Percentiles rank a stretch among this genome's conserved stretches.
These are phyloP conservation scores for Bothriochloa decipiens DNA, from an alignment of 176 grass and related monocot species.

Conservation along the genomic window DNA sequence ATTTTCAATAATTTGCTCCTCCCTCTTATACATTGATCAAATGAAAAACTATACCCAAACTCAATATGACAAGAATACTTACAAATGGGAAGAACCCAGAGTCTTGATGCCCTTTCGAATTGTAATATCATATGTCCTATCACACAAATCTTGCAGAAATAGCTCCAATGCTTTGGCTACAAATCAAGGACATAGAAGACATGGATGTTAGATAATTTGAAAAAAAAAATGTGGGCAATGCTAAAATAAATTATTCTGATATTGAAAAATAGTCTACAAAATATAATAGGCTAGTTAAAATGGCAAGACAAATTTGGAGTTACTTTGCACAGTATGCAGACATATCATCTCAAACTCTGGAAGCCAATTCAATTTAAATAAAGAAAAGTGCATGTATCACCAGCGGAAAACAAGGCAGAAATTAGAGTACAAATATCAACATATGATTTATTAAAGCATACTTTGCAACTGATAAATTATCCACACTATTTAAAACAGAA, in stretches of 20 bases:
- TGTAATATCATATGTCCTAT: constrained; percentile 83
- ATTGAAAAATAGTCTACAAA: neutral
- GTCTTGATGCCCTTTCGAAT: constrained; percentile 82
- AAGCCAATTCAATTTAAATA: constrained; percentile 9
- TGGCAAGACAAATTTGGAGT: neutral
- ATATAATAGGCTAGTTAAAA: neutral
- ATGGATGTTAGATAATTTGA: constrained; percentile 11
- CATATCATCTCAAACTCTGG: constrained; percentile 5
- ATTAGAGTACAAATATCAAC: neutral
- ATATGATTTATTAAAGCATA: constrained; percentile 15
- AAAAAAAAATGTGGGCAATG: constrained; percentile 3
- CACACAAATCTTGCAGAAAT: constrained; percentile 96
- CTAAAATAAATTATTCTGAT: constrained; percentile 18
- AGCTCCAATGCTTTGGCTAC: constrained; percentile 97
- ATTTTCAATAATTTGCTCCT: neutral
- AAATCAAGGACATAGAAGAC: constrained; percentile 31
- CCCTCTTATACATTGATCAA: neutral
- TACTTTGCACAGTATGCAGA: constrained; percentile 1
- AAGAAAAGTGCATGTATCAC: neutral
- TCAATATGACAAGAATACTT: constrained; percentile 39
- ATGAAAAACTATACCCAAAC: neutral
- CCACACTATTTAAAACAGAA: neutral
- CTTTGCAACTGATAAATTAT: neutral
- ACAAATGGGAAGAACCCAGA: constrained; percentile 89
- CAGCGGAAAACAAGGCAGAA: neutral